Evolutionary conservation across 345 rosid species (phyloP).

Genomic region (Hirschfeldia incana): DNA sequence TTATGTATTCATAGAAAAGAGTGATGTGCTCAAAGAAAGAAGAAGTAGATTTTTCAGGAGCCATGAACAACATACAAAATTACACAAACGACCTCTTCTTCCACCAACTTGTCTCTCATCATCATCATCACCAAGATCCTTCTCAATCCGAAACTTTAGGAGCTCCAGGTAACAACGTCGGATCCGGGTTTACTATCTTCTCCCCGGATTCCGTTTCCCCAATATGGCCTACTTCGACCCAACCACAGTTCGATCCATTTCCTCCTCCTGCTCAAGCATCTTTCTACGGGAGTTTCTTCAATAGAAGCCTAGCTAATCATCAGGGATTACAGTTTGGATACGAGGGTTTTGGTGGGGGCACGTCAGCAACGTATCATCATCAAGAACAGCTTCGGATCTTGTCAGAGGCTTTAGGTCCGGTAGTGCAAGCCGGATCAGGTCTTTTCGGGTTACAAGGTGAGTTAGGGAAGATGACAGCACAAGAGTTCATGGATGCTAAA

Average conservation of each 20-base stretch:
- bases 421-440: constrained; percentile 55
- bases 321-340: constrained; percentile 44
- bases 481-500: constrained; percentile 98
- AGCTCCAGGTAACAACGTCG: constrained; percentile 28
- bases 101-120: constrained; percentile 61
- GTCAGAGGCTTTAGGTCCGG: constrained; percentile 77
- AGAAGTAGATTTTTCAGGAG: constrained; percentile 56
- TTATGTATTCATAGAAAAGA: constrained; percentile 26
- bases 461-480: constrained; percentile 89
- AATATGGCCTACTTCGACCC: constrained; percentile 38
- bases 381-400: constrained; percentile 76
- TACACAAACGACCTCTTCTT: constrained; percentile 66
- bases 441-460: constrained; percentile 85
- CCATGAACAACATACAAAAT: constrained; percentile 58
- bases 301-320: constrained; percentile 42
- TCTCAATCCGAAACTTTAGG: constrained; percentile 26
- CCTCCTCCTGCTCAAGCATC: constrained; percentile 49
- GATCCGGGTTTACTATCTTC: constrained; percentile 48
- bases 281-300: constrained; percentile 63
- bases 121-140: constrained; percentile 39
- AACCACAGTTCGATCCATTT: constrained; percentile 53
- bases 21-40: constrained; percentile 68
- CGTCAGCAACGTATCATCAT: constrained; percentile 41
- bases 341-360: constrained; percentile 50
- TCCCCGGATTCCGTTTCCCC: constrained; percentile 59